These are phyloP conservation scores for Viridothelium virens DNA, from an alignment of 495 filamentous ascomycete genomes.

Conservation along the genomic window DNA sequence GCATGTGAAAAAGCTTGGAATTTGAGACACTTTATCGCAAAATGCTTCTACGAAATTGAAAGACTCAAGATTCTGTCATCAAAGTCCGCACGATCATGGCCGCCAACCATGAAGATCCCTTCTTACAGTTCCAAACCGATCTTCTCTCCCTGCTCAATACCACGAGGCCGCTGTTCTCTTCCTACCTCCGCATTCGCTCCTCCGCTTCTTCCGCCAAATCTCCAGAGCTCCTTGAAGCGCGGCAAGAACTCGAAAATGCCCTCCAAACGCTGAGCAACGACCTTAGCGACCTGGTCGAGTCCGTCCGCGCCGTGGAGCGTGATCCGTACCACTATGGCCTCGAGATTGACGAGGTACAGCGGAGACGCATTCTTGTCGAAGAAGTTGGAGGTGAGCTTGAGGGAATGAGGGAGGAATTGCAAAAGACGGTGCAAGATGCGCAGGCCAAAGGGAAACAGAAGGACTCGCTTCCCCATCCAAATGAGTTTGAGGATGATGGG, in stretches of 20 bases:
- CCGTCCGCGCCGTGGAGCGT: slow-evolving; percentile 78
- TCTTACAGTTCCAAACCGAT: slow-evolving; percentile 90
- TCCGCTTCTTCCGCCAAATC: slow-evolving; percentile 60
- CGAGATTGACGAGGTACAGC: slow-evolving; percentile 70
- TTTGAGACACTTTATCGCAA: no score
- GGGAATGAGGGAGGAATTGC: slow-evolving; percentile 77
- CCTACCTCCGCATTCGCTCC: slow-evolving; percentile 91
- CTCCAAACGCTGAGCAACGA: slow-evolving; percentile 74
- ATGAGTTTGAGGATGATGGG: slow-evolving; percentile 50
- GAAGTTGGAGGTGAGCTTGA: slow-evolving; percentile 85
- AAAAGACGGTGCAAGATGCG: slow-evolving; percentile 43
- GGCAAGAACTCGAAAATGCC: slow-evolving; percentile 68
- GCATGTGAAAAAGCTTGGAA: no score
- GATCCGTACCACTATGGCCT: slow-evolving; percentile 88
- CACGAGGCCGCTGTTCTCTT: slow-evolving; percentile 79
- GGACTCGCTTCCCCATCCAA: slow-evolving; percentile 55
- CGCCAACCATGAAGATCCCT: slow-evolving; percentile 73
- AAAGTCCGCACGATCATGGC: slow-evolving; percentile 17
- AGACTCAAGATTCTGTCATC: neutral
- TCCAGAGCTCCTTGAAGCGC: slow-evolving; percentile 80
- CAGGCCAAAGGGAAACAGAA: slow-evolving; percentile 29
- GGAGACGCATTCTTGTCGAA: slow-evolving; percentile 73
- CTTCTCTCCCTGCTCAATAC: slow-evolving; percentile 71
- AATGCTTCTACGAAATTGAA: no score
- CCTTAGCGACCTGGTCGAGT: slow-evolving; percentile 79